Evolutionary conservation across 2,329 filamentous ascomycete genomes (phyloP).

Genomic region (Ophiocordyceps camponoti-saundersi): DNA sequence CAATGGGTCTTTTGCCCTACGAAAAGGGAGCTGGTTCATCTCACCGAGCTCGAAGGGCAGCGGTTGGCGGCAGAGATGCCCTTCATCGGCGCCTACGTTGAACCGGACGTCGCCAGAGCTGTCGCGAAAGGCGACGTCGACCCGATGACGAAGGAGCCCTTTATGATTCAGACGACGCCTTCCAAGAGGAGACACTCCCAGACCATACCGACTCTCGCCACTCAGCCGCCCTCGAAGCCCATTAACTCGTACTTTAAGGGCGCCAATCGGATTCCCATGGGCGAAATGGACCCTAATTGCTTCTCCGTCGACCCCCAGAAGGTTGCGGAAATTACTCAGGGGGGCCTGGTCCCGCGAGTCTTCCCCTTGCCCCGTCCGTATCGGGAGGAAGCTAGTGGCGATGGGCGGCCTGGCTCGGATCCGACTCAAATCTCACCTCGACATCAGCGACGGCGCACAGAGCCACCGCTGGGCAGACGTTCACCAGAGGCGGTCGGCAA

Average conservation of each 20-base stretch:
- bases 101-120: constrained; percentile 49
- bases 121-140: constrained; percentile 73
- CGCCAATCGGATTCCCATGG: constrained; percentile 34
- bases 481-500: constrained; percentile 7
- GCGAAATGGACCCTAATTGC: constrained; percentile 46
- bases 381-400: constrained; percentile 19
- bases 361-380: constrained; percentile 44
- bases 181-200: constrained; percentile 25
- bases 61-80: constrained; percentile 54
- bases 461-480: constrained; percentile 30
- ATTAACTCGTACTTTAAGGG: constrained; percentile 38
- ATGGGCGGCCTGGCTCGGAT: constrained; percentile 4
- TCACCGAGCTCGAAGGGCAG: constrained; percentile 48
- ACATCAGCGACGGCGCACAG: constrained; percentile 30
- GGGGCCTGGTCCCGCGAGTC: constrained; percentile 34
- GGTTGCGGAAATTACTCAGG: constrained; percentile 29
- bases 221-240: constrained; percentile 23
- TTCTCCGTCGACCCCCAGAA: constrained; percentile 34
- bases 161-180: constrained; percentile 24
- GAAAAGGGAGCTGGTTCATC: constrained; percentile 52
- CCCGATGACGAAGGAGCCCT: constrained; percentile 68
- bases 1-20: constrained; percentile 86
- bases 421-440: constrained; percentile 18
- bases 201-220: constrained; percentile 5
- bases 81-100: constrained; percentile 63